Base-by-base conservation (phyloP, 1,139 yeast species). In the Hanseniaspora gamundiae region DNA sequence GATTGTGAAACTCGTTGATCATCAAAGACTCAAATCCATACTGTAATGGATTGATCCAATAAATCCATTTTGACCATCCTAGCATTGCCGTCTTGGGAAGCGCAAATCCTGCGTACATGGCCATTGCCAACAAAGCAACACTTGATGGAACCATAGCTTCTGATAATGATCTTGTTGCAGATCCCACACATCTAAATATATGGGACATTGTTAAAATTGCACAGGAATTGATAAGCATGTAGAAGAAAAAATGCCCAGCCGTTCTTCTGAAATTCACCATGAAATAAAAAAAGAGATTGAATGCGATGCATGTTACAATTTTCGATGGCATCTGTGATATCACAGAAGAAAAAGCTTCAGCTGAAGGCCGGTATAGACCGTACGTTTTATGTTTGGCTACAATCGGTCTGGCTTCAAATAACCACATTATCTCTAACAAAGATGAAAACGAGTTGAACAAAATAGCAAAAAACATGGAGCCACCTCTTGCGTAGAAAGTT, bases 11-110 rank as follows among this genome's bases (percentile, higher is more conserved):
- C 57, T 79, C 86, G 53, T 76, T 78, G 4, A 70, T 68, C 69
- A 78, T 70, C 55, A 78, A 60, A 0, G 79, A 65, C 55, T 78
- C 84, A 52, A 76, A 78, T 2, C 69, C 70, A 53, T 78, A 80
- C 8, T 71, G 76, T 38, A 79, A 62, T 0, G 86, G 87, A 52
- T 79, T 71, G 47, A 78, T 56, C 52, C 75, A 79, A 54, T 72
- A 74, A 50, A 80, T 70, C 84, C 86, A 80, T 49, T 78, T 66
- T 41, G 78, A 71, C 86, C 86, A 80, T 17, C 78, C 77, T 44
- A 69, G 70, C 79, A 78, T 75, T 40, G 67, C 65, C 6, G 70
- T 72, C 38, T 69, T 67, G 17, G 84, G 84, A 51, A 79, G 68
- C 36, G 73, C 74, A 57, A 78, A 80, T 42, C 86, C 86, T n/a